phyloP scores from a whole-genome alignment of 176 grass and related monocot species.

The Musa itinerans region DNA sequence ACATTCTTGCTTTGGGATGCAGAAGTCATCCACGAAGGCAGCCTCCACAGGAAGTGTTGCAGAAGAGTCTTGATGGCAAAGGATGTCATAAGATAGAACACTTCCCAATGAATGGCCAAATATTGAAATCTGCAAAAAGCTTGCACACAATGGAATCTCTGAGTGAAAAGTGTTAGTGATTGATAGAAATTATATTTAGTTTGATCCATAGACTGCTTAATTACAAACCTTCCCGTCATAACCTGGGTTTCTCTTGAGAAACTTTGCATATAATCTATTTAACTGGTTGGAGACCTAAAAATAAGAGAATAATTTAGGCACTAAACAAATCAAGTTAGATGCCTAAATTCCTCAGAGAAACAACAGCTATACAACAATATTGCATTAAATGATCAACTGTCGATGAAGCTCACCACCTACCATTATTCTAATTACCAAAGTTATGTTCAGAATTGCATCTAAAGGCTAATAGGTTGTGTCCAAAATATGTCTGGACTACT shows the following conservation, averaged over 20 bases:
- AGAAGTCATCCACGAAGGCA: slow-evolving; percentile 25
- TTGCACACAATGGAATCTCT: slow-evolving; percentile 7
- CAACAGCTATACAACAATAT: no score
- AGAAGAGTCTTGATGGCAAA: slow-evolving; percentile 84
- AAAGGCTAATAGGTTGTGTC: no score
- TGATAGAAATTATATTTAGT: not conserved
- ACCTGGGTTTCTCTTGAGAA: slow-evolving; percentile 89
- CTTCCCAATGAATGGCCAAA: slow-evolving; percentile 94
- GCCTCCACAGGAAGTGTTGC: slow-evolving; percentile 43
- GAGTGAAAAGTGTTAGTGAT: not conserved
- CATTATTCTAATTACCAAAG: not conserved
- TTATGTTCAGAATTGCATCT: no score
- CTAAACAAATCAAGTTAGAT: not conserved
- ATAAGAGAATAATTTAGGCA: not conserved
- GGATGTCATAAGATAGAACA: slow-evolving; percentile 93
- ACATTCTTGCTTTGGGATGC: slow-evolving; percentile 25
- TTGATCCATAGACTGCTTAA: not conserved
- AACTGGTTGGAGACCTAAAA: slow-evolving; percentile 78
- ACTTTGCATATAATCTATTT: slow-evolving; percentile 76
- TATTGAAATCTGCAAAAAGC: slow-evolving; percentile 59
- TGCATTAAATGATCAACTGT: no score
- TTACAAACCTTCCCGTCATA: slow-evolving; percentile 74
- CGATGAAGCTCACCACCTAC: no score
- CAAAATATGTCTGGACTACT: no score
- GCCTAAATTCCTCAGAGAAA: not conserved